phyloP scores from a whole-genome alignment of 2,329 filamentous ascomycete genomes.

The Beauveria asiatica region DNA sequence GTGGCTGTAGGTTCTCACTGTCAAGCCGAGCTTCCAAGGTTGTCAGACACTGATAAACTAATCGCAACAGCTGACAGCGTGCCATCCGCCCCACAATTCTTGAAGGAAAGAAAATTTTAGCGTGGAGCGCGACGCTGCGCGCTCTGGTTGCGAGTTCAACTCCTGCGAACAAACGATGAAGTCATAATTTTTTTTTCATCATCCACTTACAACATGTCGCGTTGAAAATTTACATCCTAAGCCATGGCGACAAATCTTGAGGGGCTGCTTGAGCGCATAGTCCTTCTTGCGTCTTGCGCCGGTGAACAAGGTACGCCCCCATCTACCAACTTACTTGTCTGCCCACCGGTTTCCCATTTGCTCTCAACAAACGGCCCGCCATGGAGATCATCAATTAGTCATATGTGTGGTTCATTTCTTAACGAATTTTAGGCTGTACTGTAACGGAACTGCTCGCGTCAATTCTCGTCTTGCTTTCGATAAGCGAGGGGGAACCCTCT shows the following conservation, averaged over 20 bases:
- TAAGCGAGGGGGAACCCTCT: slow-evolving; percentile 5
- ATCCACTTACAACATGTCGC: neutral
- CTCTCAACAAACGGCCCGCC: neutral
- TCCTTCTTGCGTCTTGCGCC: slow-evolving; percentile 29
- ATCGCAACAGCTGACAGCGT: no score
- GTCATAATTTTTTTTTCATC: slow-evolving; percentile 1
- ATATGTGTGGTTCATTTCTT: neutral
- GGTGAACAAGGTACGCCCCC: slow-evolving; percentile 27
- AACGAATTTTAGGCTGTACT: slow-evolving; percentile 20
- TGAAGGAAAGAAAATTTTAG: neutral
- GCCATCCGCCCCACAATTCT: neutral
- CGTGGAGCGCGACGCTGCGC: neutral
- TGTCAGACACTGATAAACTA: no score
- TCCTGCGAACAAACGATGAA: neutral
- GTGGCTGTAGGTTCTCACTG: no score
- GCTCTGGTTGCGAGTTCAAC: slow-evolving; percentile 10
- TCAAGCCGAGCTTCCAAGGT: no score
- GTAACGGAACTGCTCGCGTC: slow-evolving; percentile 24
- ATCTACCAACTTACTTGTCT: neutral
- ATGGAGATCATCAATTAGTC: no score
- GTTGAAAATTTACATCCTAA: neutral
- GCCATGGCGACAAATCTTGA: slow-evolving; percentile 31
- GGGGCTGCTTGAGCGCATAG: slow-evolving; percentile 27
- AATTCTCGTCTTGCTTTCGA: slow-evolving; percentile 18
- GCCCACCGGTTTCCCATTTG: neutral